Base-by-base conservation (phyloP, 495 filamentous ascomycete species). In the Trichocladium antarcticum region DNA sequence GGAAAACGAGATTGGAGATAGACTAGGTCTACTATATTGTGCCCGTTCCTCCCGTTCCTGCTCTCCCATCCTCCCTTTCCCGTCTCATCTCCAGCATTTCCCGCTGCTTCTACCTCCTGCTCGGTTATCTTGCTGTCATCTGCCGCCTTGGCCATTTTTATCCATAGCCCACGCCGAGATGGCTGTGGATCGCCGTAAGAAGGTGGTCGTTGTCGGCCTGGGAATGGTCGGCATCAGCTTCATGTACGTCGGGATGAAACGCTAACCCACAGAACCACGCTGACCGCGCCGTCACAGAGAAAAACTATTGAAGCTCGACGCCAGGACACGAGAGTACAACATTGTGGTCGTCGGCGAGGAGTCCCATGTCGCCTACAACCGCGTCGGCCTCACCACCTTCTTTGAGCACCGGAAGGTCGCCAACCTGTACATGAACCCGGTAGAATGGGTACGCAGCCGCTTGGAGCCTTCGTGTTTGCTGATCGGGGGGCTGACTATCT, bases 221-320 rank as follows among this genome's bases (percentile, higher is more conserved):
- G 90, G 90, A 9, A 97, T 97, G 90, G 89, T 97, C 35, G 90
- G 88, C 19, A 85, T 96, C 47, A 81, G 86, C 38, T 89, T 95
- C 64, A 94, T 95, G 87, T 92, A 68, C 68, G 82, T 64, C n/a
- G 9, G 3, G 5, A n/a, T 49, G 20, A 16, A 22, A 22, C 7
- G n/a, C n/a, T n/a, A n/a, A n/a, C n/a, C n/a, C n/a, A n/a, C n/a
- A n/a, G n/a, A n/a, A n/a, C n/a, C n/a, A n/a, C n/a, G n/a, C n/a
- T n/a, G n/a, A n/a, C n/a, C n/a, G n/a, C n/a, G n/a, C n/a, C n/a
- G n/a, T n/a, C n/a, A n/a, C 45, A 64, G 87, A 52, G 90, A 97
- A 65, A 95, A 95, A 66, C 63, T 95, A 24, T 74, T 95, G 59
- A 95, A 95, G 56, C 79, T 85, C 37, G 89, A 95, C 61, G 78